Conservation (phyloP, 2,329 filamentous ascomycete species). For the Fusarium sp. region DNA sequence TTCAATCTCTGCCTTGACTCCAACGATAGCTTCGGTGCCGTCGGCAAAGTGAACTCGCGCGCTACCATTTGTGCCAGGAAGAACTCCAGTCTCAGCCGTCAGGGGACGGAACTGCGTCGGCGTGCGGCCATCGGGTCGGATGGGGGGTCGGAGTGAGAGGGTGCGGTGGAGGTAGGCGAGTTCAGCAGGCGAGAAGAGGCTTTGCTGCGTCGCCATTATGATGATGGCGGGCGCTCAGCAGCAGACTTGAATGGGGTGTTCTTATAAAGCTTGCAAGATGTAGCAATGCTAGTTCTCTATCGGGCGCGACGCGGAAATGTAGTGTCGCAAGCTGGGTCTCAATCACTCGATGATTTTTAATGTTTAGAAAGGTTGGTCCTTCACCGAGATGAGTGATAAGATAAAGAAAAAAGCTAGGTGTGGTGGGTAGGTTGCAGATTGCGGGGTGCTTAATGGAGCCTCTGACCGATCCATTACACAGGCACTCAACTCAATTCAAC, state of each 20-base stretch:
- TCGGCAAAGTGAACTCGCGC: slow-evolving; percentile 95
- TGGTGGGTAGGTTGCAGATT: slow-evolving; percentile 27
- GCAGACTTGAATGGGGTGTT: background rate
- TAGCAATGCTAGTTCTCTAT: background rate
- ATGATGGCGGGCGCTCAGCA: background rate
- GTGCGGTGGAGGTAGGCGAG: slow-evolving; percentile 94
- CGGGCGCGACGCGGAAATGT: slow-evolving; percentile 1
- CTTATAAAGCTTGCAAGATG: background rate
- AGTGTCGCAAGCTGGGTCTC: slow-evolving; percentile 27
- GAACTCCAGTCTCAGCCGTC: slow-evolving; percentile 88
- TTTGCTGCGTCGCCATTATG: slow-evolving; percentile 75
- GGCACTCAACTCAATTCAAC: background rate
- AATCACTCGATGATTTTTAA: slow-evolving; percentile 6
- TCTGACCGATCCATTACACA: background rate
- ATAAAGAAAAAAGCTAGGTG: slow-evolving; percentile 36
- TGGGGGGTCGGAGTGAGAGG: slow-evolving; percentile 82
- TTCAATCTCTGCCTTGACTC: slow-evolving; percentile 95
- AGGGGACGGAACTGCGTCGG: slow-evolving; percentile 91
- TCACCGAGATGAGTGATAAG: slow-evolving; percentile 51
- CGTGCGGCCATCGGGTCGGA: slow-evolving; percentile 87
- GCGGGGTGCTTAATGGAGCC: slow-evolving; percentile 30
- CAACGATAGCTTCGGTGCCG: slow-evolving; percentile 94
- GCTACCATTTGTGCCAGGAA: slow-evolving; percentile 91
- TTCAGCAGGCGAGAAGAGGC: slow-evolving; percentile 92
- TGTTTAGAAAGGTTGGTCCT: slow-evolving; percentile 42